These are phyloP conservation scores for Diaporthe citri DNA, from an alignment of 2,329 filamentous ascomycete species.

Conservation along the genomic window DNA sequence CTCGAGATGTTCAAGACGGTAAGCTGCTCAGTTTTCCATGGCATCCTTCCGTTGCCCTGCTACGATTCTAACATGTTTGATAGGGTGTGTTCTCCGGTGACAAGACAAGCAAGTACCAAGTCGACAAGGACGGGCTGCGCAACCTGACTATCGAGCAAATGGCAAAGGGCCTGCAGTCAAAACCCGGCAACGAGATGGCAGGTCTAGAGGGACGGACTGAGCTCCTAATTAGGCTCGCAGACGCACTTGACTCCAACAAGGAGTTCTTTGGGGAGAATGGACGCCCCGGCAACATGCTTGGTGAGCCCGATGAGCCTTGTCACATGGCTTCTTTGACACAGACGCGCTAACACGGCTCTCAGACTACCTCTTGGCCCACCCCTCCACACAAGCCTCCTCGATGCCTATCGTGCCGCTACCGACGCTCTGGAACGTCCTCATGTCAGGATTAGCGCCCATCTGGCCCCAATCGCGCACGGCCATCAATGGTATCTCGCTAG, in stretches of 20 bases:
- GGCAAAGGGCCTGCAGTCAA: conserved; percentile 86
- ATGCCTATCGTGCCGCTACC: conserved; percentile 89
- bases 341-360: conserved; percentile 44
- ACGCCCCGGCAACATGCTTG: conserved; percentile 93
- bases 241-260: conserved; percentile 79
- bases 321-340: conserved; percentile 8
- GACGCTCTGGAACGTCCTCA: conserved; percentile 90
- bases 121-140: conserved; percentile 85
- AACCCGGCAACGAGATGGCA: conserved; percentile 82
- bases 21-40: conserved; percentile 41
- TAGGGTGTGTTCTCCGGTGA: conserved; percentile 89
- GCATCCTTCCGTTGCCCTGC: neutral
- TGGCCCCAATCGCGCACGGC: conserved; percentile 91
- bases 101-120: conserved; percentile 84
- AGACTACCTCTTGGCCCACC: conserved; percentile 95
- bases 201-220: conserved; percentile 88
- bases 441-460: conserved; percentile 86
- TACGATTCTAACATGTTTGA: conserved; percentile 21
- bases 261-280: conserved; percentile 88
- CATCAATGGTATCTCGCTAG: conserved; percentile 87
- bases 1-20: conserved; percentile 92
- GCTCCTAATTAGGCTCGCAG: conserved; percentile 80
- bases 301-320: conserved; percentile 62
- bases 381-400: conserved; percentile 88
- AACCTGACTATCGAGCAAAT: conserved; percentile 80